Evolutionary conservation across 1,284 basidiomycete genomes (phyloP).

Genomic region (Taiwanofungus camphoratus): DNA sequence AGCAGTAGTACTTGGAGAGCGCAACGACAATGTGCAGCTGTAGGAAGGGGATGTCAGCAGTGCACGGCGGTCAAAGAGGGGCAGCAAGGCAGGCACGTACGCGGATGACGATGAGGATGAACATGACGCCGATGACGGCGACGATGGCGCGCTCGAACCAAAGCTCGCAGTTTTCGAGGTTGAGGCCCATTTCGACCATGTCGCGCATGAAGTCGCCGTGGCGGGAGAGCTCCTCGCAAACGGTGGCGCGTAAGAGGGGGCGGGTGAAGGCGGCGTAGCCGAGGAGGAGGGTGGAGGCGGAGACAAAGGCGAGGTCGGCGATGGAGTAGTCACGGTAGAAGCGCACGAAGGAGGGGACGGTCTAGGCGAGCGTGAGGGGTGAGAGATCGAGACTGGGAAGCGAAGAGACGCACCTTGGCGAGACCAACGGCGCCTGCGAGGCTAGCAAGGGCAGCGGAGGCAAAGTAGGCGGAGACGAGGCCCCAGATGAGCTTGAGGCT

Average conservation of each 20-base stretch:
- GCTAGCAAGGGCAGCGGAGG: conserved; percentile 54
- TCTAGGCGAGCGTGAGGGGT: conserved; percentile 29
- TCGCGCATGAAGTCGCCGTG: conserved; percentile 71
- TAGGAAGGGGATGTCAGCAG: neutral
- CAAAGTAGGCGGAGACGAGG: conserved; percentile 62
- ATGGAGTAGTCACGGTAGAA: conserved; percentile 70
- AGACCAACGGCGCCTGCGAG: conserved; percentile 62
- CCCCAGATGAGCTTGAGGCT: conserved; percentile 59
- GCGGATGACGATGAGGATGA: conserved; percentile 57
- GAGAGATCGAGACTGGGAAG: neutral
- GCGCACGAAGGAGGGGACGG: conserved; percentile 47
- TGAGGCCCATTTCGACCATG: conserved; percentile 63
- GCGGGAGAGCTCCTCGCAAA: conserved; percentile 68
- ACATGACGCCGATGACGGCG: conserved; percentile 49
- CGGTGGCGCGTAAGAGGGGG: conserved; percentile 44
- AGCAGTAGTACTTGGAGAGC: conserved; percentile 57
- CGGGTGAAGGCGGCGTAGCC: conserved; percentile 55
- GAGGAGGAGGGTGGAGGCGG: conserved; percentile 47
- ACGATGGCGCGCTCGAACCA: conserved; percentile 67
- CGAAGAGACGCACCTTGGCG: conserved; percentile 42
- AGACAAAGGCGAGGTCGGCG: conserved; percentile 64
- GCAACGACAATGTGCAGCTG: conserved; percentile 71
- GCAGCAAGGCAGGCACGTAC: conserved; percentile 35
- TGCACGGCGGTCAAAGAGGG: conserved; percentile 3
- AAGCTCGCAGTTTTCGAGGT: conserved; percentile 69